These are phyloP conservation scores for Quercus rubra DNA, from an alignment of 306 rosid genomes.

Conservation along the genomic window DNA sequence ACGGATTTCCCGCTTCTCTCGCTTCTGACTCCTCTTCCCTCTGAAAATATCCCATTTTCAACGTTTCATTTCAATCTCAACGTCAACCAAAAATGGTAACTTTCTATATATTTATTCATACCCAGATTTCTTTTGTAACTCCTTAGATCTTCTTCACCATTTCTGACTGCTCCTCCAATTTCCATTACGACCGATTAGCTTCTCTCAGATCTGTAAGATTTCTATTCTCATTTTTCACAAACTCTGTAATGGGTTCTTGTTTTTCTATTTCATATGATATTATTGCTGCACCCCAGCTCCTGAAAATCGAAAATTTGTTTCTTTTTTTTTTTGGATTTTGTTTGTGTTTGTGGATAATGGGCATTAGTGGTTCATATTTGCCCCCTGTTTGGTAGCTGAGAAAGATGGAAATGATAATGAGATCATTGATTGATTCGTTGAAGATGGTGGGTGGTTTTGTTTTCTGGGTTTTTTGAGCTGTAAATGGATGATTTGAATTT, in stretches of 20 bases:
- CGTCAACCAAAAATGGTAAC: neutral
- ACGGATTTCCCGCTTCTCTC: slow-evolving; percentile 58
- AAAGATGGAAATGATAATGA: neutral
- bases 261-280: neutral
- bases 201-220: slow-evolving; percentile 35
- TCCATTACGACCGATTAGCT: neutral
- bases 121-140: neutral
- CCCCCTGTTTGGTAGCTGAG: neutral
- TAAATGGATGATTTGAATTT: no score
- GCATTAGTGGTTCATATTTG: neutral
- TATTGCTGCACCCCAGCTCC: neutral
- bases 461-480: neutral
- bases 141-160: slow-evolving; percentile 1
- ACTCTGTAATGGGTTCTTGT: no score
- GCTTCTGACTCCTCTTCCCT: neutral
- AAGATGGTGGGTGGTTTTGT: neutral
- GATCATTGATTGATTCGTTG: neutral
- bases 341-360: neutral
- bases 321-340: neutral
- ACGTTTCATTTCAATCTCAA: neutral
- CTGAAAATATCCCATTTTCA: slow-evolving; percentile 16
- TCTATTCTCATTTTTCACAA: neutral
- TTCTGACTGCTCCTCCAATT: neutral
- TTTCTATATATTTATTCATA: neutral
- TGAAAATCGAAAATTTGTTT: neutral